Evolutionary conservation across 73 alveolate species (phyloP).

Genomic region (Tetrahymena thermophila): DNA sequence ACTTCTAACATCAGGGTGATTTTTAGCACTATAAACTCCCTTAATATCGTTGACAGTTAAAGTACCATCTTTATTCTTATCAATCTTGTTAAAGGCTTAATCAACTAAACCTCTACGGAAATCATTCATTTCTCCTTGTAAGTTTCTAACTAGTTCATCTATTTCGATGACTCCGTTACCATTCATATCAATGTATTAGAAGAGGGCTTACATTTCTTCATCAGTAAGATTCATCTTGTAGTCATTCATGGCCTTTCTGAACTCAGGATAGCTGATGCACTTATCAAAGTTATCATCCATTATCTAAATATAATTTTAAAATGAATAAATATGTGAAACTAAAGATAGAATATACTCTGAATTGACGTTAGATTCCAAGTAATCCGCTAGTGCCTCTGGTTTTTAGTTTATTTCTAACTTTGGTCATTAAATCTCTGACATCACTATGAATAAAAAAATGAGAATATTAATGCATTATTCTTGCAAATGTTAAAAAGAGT

Average conservation of each 20-base stretch:
- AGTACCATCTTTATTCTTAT: constrained; percentile 56
- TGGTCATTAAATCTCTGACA: not conserved
- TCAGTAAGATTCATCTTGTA: not conserved
- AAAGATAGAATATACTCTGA: constrained; percentile 14
- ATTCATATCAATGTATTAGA: constrained; percentile 20
- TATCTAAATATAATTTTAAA: constrained; percentile 26
- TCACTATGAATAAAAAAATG: not conserved
- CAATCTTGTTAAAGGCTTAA: constrained; percentile 51
- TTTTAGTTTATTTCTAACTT: constrained; percentile 45
- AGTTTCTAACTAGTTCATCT: constrained; percentile 17
- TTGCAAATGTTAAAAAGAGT: not conserved
- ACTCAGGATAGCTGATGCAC: constrained; percentile 3
- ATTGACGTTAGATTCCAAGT: constrained; percentile 50
- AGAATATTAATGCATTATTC: not conserved
- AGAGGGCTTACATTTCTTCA: constrained; percentile 8
- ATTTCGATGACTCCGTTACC: constrained; percentile 20
- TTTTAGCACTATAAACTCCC: constrained; percentile 45
- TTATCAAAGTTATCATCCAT: constrained; percentile 20
- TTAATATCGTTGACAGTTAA: constrained; percentile 41
- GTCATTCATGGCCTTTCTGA: constrained; percentile 9
- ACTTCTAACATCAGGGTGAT: constrained; percentile 54
- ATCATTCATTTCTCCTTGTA: constrained; percentile 14
- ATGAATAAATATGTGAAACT: not conserved
- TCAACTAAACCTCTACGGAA: constrained; percentile 14
- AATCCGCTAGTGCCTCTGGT: constrained; percentile 57